Conservation (phyloP, 495 filamentous ascomycete species). For the Bryoglossum gracile region DNA sequence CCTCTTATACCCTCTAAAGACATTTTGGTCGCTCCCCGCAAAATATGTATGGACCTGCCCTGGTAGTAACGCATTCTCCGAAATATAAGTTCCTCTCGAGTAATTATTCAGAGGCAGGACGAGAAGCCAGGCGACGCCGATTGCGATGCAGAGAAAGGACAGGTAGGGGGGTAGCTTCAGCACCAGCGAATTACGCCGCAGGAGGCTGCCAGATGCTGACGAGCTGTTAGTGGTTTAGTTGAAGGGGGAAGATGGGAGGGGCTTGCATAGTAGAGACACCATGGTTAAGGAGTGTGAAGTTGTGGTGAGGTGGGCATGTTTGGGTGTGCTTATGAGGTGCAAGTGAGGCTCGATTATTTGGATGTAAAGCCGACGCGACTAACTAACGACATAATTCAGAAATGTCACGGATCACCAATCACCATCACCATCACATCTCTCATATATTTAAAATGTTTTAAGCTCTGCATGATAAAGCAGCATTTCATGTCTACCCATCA, state of each 20-base stretch:
- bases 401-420: too few species aligned
- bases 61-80: slow-evolving; percentile 91
- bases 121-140: slow-evolving; percentile 88
- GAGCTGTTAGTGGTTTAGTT: slow-evolving; percentile 10
- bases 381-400: too few species aligned
- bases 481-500: too few species aligned
- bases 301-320: slow-evolving; percentile 3
- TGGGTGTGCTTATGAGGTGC: not conserved
- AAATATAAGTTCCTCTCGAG: slow-evolving; percentile 90
- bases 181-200: slow-evolving; percentile 61
- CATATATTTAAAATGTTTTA: too few species aligned
- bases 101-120: slow-evolving; percentile 90
- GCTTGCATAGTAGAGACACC: slow-evolving; percentile 21
- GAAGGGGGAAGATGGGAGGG: too few species aligned
- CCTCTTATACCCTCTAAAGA: slow-evolving; percentile 86
- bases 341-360: slow-evolving; percentile 4
- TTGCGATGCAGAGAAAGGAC: slow-evolving; percentile 76
- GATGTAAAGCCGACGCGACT: slow-evolving; percentile 16
- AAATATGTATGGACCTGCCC: slow-evolving; percentile 98
- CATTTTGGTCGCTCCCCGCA: slow-evolving; percentile 86
- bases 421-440: too few species aligned
- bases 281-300: slow-evolving; percentile 11
- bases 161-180: slow-evolving; percentile 73
- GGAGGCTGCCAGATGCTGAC: slow-evolving; percentile 39
- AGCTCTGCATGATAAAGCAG: too few species aligned